These are phyloP conservation scores for Apiotrichum gamsii DNA, from an alignment of 1,284 basidiomycete genomes.

Conservation along the genomic window DNA sequence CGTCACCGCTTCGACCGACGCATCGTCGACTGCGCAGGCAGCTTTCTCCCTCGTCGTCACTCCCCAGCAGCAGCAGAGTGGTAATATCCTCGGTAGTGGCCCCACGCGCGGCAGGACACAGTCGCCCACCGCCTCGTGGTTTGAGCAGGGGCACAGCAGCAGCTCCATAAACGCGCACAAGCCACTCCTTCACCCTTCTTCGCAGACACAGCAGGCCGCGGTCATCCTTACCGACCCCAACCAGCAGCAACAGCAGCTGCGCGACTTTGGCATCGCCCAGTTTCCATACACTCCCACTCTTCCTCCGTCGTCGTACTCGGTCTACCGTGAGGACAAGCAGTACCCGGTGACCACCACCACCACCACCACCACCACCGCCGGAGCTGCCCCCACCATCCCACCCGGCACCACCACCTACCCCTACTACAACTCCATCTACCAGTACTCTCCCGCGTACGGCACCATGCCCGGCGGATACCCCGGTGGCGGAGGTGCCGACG, in stretches of 20 bases:
- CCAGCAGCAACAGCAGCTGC: neutral
- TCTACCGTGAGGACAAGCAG: neutral
- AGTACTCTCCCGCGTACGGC: conserved; percentile 1
- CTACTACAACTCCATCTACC: conserved; percentile 5
- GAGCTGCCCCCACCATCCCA: no score
- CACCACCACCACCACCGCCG: no score
- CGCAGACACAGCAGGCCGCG: neutral
- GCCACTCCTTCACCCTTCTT: neutral
- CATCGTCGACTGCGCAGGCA: no score
- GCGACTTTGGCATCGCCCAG: neutral
- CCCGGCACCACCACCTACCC: conserved; percentile 2
- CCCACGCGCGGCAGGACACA: neutral
- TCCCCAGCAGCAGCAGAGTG: no score
- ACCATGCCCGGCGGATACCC: neutral
- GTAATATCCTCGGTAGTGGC: neutral
- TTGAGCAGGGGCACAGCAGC: neutral
- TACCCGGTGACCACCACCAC: no score
- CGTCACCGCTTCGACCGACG: no score
- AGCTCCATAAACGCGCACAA: neutral
- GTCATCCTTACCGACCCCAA: neutral
- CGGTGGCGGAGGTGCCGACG: conserved; percentile 1
- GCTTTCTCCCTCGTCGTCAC: no score
- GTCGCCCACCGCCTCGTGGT: neutral
- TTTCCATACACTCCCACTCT: neutral
- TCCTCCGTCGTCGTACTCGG: neutral